Evolutionary conservation across 768 basidiomycete species (phyloP).

Genomic region (Lactarius sanguifluus): DNA sequence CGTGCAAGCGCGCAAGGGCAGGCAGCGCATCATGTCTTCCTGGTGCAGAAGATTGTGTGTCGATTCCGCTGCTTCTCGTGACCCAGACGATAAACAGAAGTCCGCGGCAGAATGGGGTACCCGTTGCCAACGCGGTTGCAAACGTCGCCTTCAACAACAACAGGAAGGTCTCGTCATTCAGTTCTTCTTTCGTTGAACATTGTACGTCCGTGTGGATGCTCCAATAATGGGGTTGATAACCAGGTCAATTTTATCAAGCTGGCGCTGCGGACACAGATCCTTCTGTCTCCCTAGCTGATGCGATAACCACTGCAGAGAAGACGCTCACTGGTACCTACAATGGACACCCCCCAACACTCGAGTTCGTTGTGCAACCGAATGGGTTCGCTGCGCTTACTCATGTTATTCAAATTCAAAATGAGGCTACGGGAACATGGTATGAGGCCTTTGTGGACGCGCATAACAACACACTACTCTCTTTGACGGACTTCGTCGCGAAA

Average conservation of each 20-base stretch:
- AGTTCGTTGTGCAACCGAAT: constrained; percentile 45
- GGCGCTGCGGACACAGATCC: constrained; percentile 38
- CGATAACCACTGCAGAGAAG: constrained; percentile 41
- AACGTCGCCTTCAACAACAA: constrained; percentile 46
- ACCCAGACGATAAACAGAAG: neutral
- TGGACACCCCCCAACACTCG: constrained; percentile 39
- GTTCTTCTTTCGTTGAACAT: constrained; percentile 48
- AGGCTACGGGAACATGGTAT: constrained; percentile 47
- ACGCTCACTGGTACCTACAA: constrained; percentile 44
- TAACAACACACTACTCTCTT: constrained; percentile 48
- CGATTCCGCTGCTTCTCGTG: neutral
- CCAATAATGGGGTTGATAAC: neutral
- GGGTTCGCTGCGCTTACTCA: constrained; percentile 43
- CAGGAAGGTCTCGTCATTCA: constrained; percentile 44
- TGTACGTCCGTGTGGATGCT: constrained; percentile 32
- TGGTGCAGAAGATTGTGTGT: constrained; percentile 32
- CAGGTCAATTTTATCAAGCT: neutral
- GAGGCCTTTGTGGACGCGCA: constrained; percentile 61
- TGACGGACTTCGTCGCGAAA: constrained; percentile 52
- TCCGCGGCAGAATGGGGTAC: constrained; percentile 35
- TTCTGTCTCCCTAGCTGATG: constrained; percentile 38
- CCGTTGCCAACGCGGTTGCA: constrained; percentile 44
- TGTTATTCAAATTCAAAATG: constrained; percentile 45
- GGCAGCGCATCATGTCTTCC: constrained; percentile 28
- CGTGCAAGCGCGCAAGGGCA: constrained; percentile 29